A percentile compares a stretch with the other conserved stretches of the same genome.
These are phyloP conservation scores for Magnaporthiopsis poae DNA, from an alignment of 2,329 filamentous ascomycete genomes.

Conservation along the genomic window DNA sequence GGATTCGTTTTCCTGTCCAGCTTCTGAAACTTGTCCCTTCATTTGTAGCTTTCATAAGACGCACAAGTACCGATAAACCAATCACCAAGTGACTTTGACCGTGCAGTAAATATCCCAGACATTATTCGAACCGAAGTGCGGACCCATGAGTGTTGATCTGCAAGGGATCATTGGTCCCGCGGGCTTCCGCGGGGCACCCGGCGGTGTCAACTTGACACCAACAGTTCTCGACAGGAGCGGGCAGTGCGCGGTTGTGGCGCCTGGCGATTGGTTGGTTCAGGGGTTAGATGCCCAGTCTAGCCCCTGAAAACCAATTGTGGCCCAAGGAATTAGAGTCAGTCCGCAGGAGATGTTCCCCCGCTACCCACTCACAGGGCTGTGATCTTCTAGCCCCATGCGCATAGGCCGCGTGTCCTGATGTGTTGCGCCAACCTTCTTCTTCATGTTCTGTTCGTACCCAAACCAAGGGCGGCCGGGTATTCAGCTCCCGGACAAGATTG, in stretches of 20 bases:
- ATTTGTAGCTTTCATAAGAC: not conserved
- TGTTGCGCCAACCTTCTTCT: not conserved
- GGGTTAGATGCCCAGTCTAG: too few relatives aligned
- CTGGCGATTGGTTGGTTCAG: not conserved
- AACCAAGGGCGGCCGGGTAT: not conserved
- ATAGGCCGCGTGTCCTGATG: not conserved
- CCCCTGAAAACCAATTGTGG: not conserved
- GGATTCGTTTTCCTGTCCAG: too few relatives aligned
- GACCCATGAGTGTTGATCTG: not conserved
- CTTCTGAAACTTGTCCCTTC: too few relatives aligned
- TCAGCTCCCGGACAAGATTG: not conserved
- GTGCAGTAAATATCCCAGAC: not conserved
- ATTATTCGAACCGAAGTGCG: not conserved
- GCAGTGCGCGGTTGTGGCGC: not conserved
- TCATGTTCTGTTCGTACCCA: not conserved
- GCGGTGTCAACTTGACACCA: not conserved
- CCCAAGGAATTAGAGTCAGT: not conserved
- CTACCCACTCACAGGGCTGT: not conserved
- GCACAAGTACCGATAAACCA: not conserved
- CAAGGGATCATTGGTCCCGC: not conserved
- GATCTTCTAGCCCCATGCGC: not conserved
- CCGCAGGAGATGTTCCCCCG: not conserved
- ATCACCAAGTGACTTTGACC: not conserved
- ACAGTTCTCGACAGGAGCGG: not conserved
- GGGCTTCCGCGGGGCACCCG: too few relatives aligned